Percentiles rank a stretch among this genome's conserved stretches.
These are phyloP conservation scores for Aaosphaeria pasadenensis DNA, from an alignment of 2,329 filamentous ascomycete genomes.

Conservation along the genomic window DNA sequence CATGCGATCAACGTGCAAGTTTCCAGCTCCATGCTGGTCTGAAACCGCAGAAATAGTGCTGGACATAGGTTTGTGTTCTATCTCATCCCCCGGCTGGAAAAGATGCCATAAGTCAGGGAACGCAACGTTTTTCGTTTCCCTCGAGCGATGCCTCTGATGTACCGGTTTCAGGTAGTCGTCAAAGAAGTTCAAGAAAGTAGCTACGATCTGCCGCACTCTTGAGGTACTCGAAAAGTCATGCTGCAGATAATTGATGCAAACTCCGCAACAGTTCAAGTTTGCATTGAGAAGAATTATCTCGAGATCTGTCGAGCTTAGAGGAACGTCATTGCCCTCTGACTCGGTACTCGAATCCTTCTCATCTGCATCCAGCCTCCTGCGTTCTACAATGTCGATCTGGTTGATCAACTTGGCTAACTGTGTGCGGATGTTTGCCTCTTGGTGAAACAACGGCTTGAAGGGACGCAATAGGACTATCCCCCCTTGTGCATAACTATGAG, in stretches of 20 bases:
- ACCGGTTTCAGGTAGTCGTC: neutral
- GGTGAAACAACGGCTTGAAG: conserved; percentile 1
- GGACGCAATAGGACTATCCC: conserved; percentile 1
- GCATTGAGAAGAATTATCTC: neutral
- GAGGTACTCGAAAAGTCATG: neutral
- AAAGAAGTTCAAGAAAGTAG: conserved; percentile 1
- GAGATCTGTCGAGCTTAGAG: neutral
- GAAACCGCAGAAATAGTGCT: neutral
- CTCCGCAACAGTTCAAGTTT: neutral
- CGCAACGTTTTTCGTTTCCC: neutral
- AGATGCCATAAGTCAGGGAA: conserved; percentile 14
- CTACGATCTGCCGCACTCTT: neutral
- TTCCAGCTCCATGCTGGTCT: neutral
- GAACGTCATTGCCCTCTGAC: neutral
- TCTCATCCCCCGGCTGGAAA: conserved; percentile 18
- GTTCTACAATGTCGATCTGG: neutral
- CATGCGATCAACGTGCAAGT: neutral
- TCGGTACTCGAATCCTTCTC: neutral
- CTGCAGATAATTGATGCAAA: neutral
- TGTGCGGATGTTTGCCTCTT: neutral
- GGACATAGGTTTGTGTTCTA: conserved; percentile 8
- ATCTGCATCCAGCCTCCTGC: neutral
- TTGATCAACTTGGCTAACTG: neutral
- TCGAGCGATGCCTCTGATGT: neutral
- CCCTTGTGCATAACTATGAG: neutral